Percentiles rank a stretch among this genome's conserved stretches.
These are phyloP conservation scores for Glarea lozoyensis DNA, from an alignment of 495 filamentous ascomycete species.

Conservation along the genomic window DNA sequence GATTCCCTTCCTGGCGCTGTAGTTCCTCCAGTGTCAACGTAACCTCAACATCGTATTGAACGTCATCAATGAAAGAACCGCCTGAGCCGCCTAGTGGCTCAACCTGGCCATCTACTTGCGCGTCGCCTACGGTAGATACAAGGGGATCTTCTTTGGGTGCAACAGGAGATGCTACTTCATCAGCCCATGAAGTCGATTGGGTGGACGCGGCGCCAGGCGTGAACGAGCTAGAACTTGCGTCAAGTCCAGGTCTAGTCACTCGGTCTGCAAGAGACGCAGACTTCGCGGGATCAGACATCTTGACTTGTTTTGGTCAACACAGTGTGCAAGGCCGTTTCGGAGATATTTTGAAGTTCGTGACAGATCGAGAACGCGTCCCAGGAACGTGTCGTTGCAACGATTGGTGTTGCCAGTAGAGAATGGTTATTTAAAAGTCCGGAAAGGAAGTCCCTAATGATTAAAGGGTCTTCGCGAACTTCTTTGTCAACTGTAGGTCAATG, in stretches of 20 bases:
- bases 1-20: slow-evolving; percentile 78
- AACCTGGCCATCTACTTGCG: slow-evolving; percentile 46
- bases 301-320: slow-evolving; percentile 6
- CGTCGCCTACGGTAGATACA: slow-evolving; percentile 19
- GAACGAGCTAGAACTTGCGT: slow-evolving; percentile 10
- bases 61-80: slow-evolving; percentile 67
- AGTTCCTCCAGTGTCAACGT: slow-evolving; percentile 86
- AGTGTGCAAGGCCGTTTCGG: no score
- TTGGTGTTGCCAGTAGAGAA: no score
- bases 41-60: slow-evolving; percentile 75
- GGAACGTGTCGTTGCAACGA: no score
- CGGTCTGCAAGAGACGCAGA: slow-evolving; percentile 51
- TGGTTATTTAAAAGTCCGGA: no score
- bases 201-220: background rate
- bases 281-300: slow-evolving; percentile 16
- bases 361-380: no score
- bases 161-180: slow-evolving; percentile 24
- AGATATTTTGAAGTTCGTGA: no score
- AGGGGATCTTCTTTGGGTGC: slow-evolving; percentile 1
- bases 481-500: no score
- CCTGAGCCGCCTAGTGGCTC: slow-evolving; percentile 30
- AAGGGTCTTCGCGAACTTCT: no score
- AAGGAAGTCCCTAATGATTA: no score
- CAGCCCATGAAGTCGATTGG: slow-evolving; percentile 23
- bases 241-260: slow-evolving; percentile 37